These are phyloP conservation scores for Xylaria longipes DNA, from an alignment of 495 filamentous ascomycete genomes.

Conservation along the genomic window DNA sequence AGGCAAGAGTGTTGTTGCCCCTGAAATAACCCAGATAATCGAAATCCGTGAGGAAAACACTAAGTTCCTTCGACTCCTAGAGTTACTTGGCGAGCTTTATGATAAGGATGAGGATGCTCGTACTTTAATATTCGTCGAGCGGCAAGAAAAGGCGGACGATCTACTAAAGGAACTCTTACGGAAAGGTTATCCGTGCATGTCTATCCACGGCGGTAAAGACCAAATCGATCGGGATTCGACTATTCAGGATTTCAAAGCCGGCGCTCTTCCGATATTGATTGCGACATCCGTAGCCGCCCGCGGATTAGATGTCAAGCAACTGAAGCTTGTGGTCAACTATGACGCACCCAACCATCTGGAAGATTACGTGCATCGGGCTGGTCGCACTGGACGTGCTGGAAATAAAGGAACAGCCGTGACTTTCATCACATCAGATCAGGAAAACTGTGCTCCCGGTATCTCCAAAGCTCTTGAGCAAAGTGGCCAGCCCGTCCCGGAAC, in stretches of 20 bases:
- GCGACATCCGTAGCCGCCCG: conserved; percentile 96
- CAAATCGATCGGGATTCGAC: conserved; percentile 94
- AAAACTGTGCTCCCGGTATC: conserved; percentile 87
- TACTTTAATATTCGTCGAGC: conserved; percentile 90
- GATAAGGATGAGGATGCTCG: conserved; percentile 87
- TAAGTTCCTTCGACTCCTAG: conserved; percentile 84
- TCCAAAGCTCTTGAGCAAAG: conserved; percentile 93
- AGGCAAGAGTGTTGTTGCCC: conserved; percentile 87
- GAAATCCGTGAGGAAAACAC: conserved; percentile 83
- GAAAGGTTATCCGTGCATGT: conserved; percentile 92
- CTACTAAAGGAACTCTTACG: conserved; percentile 81
- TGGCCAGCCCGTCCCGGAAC: conserved; percentile 78
- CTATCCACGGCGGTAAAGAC: conserved; percentile 95
- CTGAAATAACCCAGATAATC: conserved; percentile 93
- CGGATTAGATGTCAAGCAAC: conserved; percentile 94
- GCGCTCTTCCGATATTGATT: conserved; percentile 85
- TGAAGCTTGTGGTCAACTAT: conserved; percentile 96
- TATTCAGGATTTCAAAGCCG: conserved; percentile 94
- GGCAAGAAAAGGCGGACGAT: conserved; percentile 91
- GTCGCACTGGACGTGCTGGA: conserved; percentile 92
- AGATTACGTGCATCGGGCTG: conserved; percentile 96
- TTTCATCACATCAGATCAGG: conserved; percentile 90
- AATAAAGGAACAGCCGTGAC: conserved; percentile 95
- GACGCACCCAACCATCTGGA: conserved; percentile 96
- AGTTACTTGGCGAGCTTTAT: conserved; percentile 87